Conservation (phyloP, 1,139 yeast genomes). For the Pichia norvegensis region DNA sequence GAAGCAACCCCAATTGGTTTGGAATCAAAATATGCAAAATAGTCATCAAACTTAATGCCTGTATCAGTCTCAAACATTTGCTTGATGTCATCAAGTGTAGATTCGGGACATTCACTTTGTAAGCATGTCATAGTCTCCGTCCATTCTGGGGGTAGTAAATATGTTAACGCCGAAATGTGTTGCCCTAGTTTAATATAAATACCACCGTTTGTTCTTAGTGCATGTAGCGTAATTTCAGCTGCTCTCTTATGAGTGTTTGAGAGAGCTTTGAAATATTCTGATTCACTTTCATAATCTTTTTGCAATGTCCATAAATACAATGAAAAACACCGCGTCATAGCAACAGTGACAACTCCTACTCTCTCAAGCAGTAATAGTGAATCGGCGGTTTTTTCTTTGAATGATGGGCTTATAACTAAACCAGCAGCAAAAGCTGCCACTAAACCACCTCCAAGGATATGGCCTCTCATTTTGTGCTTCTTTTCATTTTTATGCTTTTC, state of each 20-base stretch:
- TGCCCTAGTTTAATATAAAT: slow-evolving; percentile 91
- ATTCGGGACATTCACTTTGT: slow-evolving; percentile 84
- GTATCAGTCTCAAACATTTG: slow-evolving; percentile 62
- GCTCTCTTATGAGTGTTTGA: slow-evolving; percentile 62
- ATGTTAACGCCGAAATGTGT: slow-evolving; percentile 86
- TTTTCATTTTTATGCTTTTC: neutral
- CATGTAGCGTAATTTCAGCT: slow-evolving; percentile 70
- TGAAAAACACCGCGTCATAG: slow-evolving; percentile 55
- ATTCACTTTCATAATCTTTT: slow-evolving; percentile 35
- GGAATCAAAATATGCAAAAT: slow-evolving; percentile 60
- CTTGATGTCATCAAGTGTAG: slow-evolving; percentile 61
- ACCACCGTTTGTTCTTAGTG: slow-evolving; percentile 84
- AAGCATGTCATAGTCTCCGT: slow-evolving; percentile 88
- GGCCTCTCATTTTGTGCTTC: neutral
- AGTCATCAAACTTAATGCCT: slow-evolving; percentile 53
- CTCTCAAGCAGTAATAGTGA: slow-evolving; percentile 40
- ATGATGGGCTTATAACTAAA: slow-evolving; percentile 16
- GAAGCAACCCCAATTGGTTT: slow-evolving; percentile 92
- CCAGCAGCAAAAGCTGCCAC: slow-evolving; percentile 17
- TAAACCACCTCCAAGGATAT: slow-evolving; percentile 18
- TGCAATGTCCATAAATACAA: slow-evolving; percentile 55
- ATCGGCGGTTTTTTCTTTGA: slow-evolving; percentile 21
- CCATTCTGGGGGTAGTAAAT: slow-evolving; percentile 89
- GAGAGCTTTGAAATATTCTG: slow-evolving; percentile 49
- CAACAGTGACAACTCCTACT: slow-evolving; percentile 54